A percentile compares a stretch with the other conserved stretches of the same genome.
Conservation (phyloP, 2,329 filamentous ascomycete genomes). For the Xylogone sp. region DNA sequence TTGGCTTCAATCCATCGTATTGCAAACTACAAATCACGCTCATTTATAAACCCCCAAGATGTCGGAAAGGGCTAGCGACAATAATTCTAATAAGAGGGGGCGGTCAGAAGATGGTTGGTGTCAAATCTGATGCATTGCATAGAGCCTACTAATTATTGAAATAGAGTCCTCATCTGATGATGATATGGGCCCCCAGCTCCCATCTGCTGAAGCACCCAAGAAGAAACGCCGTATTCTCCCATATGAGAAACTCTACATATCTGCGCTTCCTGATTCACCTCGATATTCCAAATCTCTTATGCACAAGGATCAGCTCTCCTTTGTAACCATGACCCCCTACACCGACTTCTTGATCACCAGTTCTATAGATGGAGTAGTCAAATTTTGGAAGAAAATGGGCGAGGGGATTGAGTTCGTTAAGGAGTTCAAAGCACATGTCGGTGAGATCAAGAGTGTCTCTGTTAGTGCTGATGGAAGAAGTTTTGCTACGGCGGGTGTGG, state of each 20-base stretch:
- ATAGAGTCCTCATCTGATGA: conserved; percentile 67
- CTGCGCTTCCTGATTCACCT: conserved; percentile 74
- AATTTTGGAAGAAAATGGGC: conserved; percentile 97
- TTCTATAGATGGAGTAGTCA: conserved; percentile 92
- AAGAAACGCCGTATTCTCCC: conserved; percentile 89
- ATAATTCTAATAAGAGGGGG: conserved; percentile 47
- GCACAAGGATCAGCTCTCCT: conserved; percentile 94
- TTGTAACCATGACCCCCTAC: conserved; percentile 80
- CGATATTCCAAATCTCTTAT: conserved; percentile 96
- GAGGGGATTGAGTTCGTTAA: conserved; percentile 96
- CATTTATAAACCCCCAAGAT: conserved; percentile 19
- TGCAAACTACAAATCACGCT: neutral
- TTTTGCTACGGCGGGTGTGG: conserved; percentile 82
- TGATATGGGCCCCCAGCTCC: conserved; percentile 90
- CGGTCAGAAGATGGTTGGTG: conserved; percentile 38
- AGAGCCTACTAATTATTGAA: conserved; percentile 7
- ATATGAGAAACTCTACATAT: conserved; percentile 92
- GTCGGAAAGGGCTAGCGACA: conserved; percentile 29
- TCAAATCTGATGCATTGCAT: neutral
- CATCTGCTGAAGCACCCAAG: conserved; percentile 72
- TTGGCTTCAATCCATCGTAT: neutral
- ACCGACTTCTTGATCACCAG: conserved; percentile 96
- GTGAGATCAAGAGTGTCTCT: conserved; percentile 78
- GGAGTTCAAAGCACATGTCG: conserved; percentile 87
- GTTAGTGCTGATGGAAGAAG: conserved; percentile 87